Percentiles rank a stretch among this genome's conserved stretches.
Evolutionary conservation across 768 basidiomycete species (phyloP).

Genomic region (Boletus rubescentipes): DNA sequence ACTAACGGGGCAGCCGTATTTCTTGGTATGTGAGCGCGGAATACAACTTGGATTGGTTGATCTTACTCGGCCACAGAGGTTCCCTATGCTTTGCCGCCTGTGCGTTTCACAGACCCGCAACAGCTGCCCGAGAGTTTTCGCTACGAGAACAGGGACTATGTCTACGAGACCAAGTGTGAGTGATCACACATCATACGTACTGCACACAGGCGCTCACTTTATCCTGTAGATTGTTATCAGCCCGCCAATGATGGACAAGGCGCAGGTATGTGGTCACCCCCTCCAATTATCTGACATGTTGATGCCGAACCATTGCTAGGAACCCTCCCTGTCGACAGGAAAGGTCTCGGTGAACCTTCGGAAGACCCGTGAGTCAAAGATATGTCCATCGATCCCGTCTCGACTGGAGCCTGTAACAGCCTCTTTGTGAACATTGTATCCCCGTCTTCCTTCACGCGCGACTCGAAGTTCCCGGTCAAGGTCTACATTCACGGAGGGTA

Average conservation of each 20-base stretch:
- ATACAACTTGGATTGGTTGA: too few relatives aligned
- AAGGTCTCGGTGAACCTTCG: conserved; percentile 64
- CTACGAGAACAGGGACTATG: conserved; percentile 62
- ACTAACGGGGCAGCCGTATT: conserved; percentile 61
- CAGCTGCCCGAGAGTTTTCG: conserved; percentile 51
- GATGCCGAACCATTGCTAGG: conserved; percentile 31
- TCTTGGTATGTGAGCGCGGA: conserved; percentile 44
- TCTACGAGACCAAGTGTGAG: conserved; percentile 57
- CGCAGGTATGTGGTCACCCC: conserved; percentile 35
- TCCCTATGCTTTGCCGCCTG: conserved; percentile 67
- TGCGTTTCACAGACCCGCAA: conserved; percentile 61
- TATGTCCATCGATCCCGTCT: neutral
- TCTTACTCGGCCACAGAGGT: conserved; percentile 45
- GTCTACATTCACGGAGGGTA: conserved; percentile 81
- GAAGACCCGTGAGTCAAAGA: conserved; percentile 57
- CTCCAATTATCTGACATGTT: neutral
- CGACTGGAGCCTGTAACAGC: conserved; percentile 31
- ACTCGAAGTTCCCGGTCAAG: conserved; percentile 57
- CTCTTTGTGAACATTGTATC: conserved; percentile 64
- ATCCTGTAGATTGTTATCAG: conserved; percentile 53
- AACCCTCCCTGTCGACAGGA: conserved; percentile 52
- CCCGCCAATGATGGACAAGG: conserved; percentile 67
- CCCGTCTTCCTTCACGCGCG: conserved; percentile 46
- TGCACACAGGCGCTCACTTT: neutral
- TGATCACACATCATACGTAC: neutral